These are phyloP conservation scores for Phytophthora sp. DNA, from an alignment of 352 stramenopile species.

Conservation along the genomic window DNA sequence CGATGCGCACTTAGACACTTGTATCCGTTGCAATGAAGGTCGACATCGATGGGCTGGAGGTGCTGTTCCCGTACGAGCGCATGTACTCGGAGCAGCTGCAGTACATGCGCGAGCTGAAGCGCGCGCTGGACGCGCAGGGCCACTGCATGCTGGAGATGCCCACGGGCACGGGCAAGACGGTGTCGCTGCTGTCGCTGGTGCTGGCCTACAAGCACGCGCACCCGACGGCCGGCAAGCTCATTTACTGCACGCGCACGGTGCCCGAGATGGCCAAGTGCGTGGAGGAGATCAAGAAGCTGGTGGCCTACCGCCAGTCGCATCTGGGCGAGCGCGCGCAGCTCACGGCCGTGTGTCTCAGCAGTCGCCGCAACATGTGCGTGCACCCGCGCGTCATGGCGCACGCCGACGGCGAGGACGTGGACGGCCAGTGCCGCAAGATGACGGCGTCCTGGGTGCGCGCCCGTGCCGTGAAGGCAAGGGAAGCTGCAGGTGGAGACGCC, in stretches of 20 bases:
- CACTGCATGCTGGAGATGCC: slow-evolving; percentile 99
- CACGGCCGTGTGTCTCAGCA: slow-evolving; percentile 92
- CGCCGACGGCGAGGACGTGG: slow-evolving; percentile 96
- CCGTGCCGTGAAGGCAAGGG: slow-evolving; percentile 41
- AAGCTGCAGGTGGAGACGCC: slow-evolving; percentile 10
- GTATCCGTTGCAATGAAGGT: too few species aligned
- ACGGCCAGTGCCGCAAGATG: slow-evolving; percentile 96
- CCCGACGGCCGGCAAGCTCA: slow-evolving; percentile 95
- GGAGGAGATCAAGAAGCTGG: slow-evolving; percentile 97
- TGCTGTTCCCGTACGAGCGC: slow-evolving; percentile 97
- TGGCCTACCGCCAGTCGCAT: slow-evolving; percentile 77
- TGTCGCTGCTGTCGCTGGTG: slow-evolving; percentile 97
- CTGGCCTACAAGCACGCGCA: slow-evolving; percentile 95
- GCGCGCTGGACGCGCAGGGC: slow-evolving; percentile 95
- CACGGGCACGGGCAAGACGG: slow-evolving; percentile 98
- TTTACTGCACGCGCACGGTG: slow-evolving; percentile 99
- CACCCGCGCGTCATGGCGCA: slow-evolving; percentile 96
- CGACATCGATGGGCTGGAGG: slow-evolving; percentile 95
- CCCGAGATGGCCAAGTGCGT: slow-evolving; percentile 99
- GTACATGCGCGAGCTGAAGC: slow-evolving; percentile 99
- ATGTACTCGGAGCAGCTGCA: slow-evolving; percentile 99
- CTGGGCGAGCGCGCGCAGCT: slow-evolving; percentile 67
- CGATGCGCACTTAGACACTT: too few species aligned
- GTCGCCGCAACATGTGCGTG: slow-evolving; percentile 98
- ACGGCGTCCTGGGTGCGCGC: slow-evolving; percentile 98